Percentiles rank a stretch among this genome's conserved stretches.
Evolutionary conservation across 306 rosid species (phyloP).

Genomic region (Quercus aquifolioides): DNA sequence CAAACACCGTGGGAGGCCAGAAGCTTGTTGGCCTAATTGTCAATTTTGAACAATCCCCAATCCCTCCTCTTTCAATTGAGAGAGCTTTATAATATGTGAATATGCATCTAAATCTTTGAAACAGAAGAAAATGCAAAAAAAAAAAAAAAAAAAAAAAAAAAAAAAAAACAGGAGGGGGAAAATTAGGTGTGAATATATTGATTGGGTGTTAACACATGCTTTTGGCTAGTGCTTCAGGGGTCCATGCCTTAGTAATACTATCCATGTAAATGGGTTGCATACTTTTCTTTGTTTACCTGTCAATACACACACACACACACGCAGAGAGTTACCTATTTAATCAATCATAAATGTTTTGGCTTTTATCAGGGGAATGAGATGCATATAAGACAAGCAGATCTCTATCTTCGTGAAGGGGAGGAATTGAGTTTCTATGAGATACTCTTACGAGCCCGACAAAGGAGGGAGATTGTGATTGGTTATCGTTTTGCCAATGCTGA

Average conservation of each 20-base stretch:
- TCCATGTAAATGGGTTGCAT: neutral
- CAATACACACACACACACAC: neutral
- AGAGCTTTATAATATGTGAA: neutral
- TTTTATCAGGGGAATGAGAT: constrained; percentile 73
- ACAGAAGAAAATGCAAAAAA: neutral
- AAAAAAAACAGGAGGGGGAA: neutral
- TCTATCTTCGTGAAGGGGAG: constrained; percentile 67
- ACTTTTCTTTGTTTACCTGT: neutral
- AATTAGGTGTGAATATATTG: too few species aligned
- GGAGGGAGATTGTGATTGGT: constrained; percentile 84
- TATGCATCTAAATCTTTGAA: neutral
- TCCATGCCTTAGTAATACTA: neutral
- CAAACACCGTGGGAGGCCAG: too few species aligned
- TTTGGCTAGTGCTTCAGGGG: neutral
- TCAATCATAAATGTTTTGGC: constrained; percentile 1
- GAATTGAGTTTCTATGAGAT: constrained; percentile 77
- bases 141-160: neutral
- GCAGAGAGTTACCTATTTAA: neutral
- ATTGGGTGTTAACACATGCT: neutral
- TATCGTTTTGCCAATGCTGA: constrained; percentile 62
- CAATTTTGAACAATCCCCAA: neutral
- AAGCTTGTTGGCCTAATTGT: too few species aligned
- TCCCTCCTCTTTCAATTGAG: neutral
- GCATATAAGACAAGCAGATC: constrained; percentile 84
- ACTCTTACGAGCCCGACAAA: constrained; percentile 62